Evolutionary conservation across 1,284 basidiomycete species (phyloP).

Genomic region (Ustilago vetiveriae): DNA sequence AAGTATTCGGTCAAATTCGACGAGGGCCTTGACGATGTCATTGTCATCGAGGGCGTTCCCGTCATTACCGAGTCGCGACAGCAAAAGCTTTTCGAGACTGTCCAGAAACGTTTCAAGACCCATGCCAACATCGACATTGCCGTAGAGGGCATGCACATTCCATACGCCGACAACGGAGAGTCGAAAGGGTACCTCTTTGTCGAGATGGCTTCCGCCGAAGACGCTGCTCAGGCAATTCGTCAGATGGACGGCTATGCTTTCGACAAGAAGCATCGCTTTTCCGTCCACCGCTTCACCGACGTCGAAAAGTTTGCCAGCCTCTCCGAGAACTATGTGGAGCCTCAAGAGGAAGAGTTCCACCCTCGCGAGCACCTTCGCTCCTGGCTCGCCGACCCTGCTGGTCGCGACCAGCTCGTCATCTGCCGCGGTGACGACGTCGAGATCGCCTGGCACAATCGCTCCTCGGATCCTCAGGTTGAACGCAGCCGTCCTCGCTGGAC

Average conservation of each 20-base stretch:
- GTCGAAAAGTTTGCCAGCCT: constrained; percentile 85
- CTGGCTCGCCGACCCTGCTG: constrained; percentile 90
- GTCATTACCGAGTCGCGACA: constrained; percentile 66
- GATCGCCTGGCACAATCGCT: constrained; percentile 92
- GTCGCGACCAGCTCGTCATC: constrained; percentile 94
- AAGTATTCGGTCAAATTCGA: constrained; percentile 73
- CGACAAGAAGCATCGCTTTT: constrained; percentile 90
- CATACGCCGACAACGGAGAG: constrained; percentile 65
- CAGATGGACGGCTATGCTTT: constrained; percentile 87
- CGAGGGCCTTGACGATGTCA: constrained; percentile 68
- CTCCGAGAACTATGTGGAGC: constrained; percentile 85
- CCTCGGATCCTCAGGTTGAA: constrained; percentile 84
- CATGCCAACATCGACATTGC: constrained; percentile 66
- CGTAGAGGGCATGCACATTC: constrained; percentile 67
- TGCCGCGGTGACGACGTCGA: constrained; percentile 91
- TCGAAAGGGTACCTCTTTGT: constrained; percentile 79
- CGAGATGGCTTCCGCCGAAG: constrained; percentile 82
- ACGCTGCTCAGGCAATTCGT: constrained; percentile 82
- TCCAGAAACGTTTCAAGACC: constrained; percentile 67
- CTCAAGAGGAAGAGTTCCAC: constrained; percentile 80
- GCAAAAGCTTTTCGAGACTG: constrained; percentile 67
- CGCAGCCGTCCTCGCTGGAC: constrained; percentile 83
- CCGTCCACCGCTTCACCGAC: constrained; percentile 89
- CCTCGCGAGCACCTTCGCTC: constrained; percentile 94
- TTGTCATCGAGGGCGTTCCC: constrained; percentile 69